Base-by-base conservation (phyloP, 2,329 filamentous ascomycete species). In the Clarireedia homoeocarpa region DNA sequence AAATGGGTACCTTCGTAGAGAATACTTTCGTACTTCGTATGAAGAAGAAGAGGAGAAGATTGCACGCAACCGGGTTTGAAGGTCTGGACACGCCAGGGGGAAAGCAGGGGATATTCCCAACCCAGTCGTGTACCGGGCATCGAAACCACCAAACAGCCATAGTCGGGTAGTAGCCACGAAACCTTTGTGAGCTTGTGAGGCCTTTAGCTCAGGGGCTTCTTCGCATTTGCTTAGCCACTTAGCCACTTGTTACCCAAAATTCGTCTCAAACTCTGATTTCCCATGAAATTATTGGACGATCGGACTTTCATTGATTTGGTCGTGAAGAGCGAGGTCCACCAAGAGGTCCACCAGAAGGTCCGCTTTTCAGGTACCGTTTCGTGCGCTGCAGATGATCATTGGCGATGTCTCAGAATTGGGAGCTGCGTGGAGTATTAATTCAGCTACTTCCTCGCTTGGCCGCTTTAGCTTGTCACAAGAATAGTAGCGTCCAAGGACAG, bases 71-170 rank as follows among this genome's bases (percentile, higher is more conserved):
- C n/a, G 40, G 20, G 42, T 36, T 6, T 53, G 27, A 20, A 27
- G 48, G 51, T 53, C 51, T 53, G 51, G 51, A 48, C 46, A 38
- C 51, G 12, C n/a, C 51, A 48, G 42, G 51, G 51, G 51, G 6
- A 36, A 15, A 23, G 20, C 51, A 53, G 36, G 51, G 51, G 17
- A 9, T 12, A 23, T 9, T 14, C 36, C 5, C 20, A 14, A 39
- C 40, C 40, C 26, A 17, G 40, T 38, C 30, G 12, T 34, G 30
- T 34, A 3, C 9, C 30, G 7, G 30, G 30, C 30, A 12, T 12
- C 30, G 26, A 9, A 34, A 34, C 4, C 30, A 34, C 30, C 30
- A 34, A 34, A 34, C 30, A 34, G 30, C 30, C 9, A 34, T 34
- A 34, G 30, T 34, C 9, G 40, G 27, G 40, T 24, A 52, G 14